A percentile compares a stretch with the other conserved stretches of the same genome.
These are phyloP conservation scores for Pestalotiopsis sp. DNA, from an alignment of 2,329 filamentous ascomycete genomes.

Conservation along the genomic window DNA sequence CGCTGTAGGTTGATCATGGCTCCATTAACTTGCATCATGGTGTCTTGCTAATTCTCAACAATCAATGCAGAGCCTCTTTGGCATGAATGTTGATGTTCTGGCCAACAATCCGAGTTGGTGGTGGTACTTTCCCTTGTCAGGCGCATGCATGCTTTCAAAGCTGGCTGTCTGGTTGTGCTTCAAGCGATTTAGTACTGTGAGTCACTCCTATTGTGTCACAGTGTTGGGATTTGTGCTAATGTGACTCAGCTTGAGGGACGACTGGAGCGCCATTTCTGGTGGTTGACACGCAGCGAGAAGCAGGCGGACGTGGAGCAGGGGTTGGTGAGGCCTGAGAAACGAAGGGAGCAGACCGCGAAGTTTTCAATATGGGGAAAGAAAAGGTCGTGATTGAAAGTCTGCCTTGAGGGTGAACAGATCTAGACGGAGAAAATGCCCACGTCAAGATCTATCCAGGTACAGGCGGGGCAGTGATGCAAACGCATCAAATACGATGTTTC, in stretches of 20 bases:
- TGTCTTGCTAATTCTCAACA: too few relatives aligned
- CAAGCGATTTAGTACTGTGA: neutral
- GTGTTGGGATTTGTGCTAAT: neutral
- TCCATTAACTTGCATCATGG: too few relatives aligned
- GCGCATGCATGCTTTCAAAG: neutral
- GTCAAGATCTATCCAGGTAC: too few relatives aligned
- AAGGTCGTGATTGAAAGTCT: neutral
- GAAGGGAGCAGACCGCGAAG: neutral
- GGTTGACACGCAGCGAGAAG: neutral
- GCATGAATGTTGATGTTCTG: neutral
- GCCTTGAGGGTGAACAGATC: too few relatives aligned
- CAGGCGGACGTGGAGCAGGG: neutral
- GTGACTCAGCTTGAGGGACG: neutral
- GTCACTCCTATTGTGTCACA: neutral
- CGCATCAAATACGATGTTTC: too few relatives aligned
- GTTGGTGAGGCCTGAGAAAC: neutral
- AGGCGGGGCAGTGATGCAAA: too few relatives aligned
- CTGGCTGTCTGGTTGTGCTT: neutral
- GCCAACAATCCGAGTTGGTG: neutral
- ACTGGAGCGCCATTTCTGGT: neutral
- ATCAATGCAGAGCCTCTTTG: neutral
- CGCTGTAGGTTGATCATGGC: neutral
- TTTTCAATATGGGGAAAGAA: neutral
- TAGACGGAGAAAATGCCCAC: too few relatives aligned
- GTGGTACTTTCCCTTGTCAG: neutral